Conservation (phyloP, 176 grass and related monocot genomes). For the Avena sativa region DNA sequence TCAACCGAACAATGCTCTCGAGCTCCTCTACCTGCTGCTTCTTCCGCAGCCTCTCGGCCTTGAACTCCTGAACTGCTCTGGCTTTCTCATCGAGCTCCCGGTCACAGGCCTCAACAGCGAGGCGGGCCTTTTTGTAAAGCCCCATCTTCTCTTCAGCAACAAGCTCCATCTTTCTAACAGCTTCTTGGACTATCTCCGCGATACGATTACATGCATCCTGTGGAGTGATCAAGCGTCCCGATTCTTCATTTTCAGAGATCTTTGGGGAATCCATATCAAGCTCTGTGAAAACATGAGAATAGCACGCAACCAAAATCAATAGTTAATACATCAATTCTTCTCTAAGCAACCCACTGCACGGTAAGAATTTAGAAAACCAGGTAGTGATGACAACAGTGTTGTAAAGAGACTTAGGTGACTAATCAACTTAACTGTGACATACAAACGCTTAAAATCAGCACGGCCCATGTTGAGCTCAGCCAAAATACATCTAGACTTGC, state of each 20-base stretch:
- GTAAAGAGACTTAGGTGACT: neutral
- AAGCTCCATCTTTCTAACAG: conserved; percentile 93
- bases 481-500: neutral
- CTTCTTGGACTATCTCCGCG: conserved; percentile 97
- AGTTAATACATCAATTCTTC: neutral
- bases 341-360: conserved; percentile 5
- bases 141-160: conserved; percentile 94
- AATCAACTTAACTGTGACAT: neutral
- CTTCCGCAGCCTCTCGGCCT: conserved; percentile 70
- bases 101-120: conserved; percentile 76
- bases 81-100: conserved; percentile 86
- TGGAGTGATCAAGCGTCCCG: conserved; percentile 78
- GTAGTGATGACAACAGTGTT: neutral
- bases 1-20: conserved; percentile 87
- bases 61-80: conserved; percentile 71
- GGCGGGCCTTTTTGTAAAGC: conserved; percentile 71
- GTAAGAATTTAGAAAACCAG: neutral
- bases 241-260: conserved; percentile 72
- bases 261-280: conserved; percentile 86
- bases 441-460: conserved; percentile 6
- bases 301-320: neutral
- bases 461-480: neutral
- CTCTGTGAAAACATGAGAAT: conserved; percentile 47
- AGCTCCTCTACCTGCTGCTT: conserved; percentile 93
- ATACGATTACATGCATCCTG: conserved; percentile 94